Conservation (phyloP, 306 rosid genomes). For the peach (Prunus persica) region Prunus_persica_NCBIv2 NC_034009.1:29530001-29530500, state of each 20-base stretch:
- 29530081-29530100: background rate
- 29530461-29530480: constrained; percentile 92
- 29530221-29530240: background rate
- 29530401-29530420: constrained; percentile 34
- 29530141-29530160: background rate
- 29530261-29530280: background rate
- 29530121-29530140: background rate
- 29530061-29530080: background rate
- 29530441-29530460: constrained; percentile 69
- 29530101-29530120: background rate
- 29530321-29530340: constrained; percentile 74
- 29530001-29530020: constrained; percentile 86
- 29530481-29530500: constrained; percentile 91
- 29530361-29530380: constrained; percentile 80
- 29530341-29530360: constrained; percentile 81
- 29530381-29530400: constrained; percentile 59
- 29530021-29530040: background rate
- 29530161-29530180: background rate
- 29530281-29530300: background rate
- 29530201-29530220: background rate
- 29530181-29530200: background rate
- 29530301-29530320: constrained; percentile 18
- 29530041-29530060: background rate
- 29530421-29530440: too few species aligned
- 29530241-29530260: background rate